Percentiles rank a stretch among this genome's conserved stretches.
These are phyloP conservation scores for Didymella keratinophila DNA, from an alignment of 2,329 filamentous ascomycete genomes.

Conservation along the genomic window DNA sequence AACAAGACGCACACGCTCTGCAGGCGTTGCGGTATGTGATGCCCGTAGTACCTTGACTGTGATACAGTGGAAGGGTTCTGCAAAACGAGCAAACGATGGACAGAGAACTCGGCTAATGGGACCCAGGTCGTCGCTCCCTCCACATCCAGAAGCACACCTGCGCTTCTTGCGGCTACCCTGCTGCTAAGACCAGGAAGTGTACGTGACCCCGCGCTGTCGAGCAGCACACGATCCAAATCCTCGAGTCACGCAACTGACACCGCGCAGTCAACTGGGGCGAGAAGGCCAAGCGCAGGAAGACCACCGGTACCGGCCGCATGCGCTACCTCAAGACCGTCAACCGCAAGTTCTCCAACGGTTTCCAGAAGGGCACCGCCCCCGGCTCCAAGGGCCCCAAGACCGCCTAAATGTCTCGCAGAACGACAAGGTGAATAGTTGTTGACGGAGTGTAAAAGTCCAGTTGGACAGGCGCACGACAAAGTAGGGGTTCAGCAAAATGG, in stretches of 20 bases:
- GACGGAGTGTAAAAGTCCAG: conserved; percentile 39
- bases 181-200: conserved; percentile 99
- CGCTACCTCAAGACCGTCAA: conserved; percentile 91
- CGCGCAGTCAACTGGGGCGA: conserved; percentile 95
- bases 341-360: conserved; percentile 96
- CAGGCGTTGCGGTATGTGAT: conserved; percentile 92
- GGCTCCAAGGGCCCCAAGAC: conserved; percentile 72
- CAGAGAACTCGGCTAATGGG: conserved; percentile 38
- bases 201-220: conserved; percentile 60
- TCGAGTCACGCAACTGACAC: conserved; percentile 35
- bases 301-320: conserved; percentile 95
- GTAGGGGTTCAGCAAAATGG: conserved; percentile 45
- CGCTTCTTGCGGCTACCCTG: conserved; percentile 93
- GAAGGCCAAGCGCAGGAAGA: conserved; percentile 99
- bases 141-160: conserved; percentile 99
- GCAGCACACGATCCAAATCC: conserved; percentile 9
- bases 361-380: conserved; percentile 90
- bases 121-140: conserved; percentile 87
- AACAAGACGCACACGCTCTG: conserved; percentile 99
- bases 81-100: conserved; percentile 22
- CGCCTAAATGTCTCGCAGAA: conserved; percentile 35
- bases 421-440: conserved; percentile 26
- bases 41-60: conserved; percentile 24
- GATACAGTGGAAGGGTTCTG: conserved; percentile 25
- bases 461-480: conserved; percentile 42